A percentile compares a stretch with the other conserved stretches of the same genome.
Evolutionary conservation across 2,329 filamentous ascomycete genomes (phyloP).

Genomic region (Monosporascus cannonballus): DNA sequence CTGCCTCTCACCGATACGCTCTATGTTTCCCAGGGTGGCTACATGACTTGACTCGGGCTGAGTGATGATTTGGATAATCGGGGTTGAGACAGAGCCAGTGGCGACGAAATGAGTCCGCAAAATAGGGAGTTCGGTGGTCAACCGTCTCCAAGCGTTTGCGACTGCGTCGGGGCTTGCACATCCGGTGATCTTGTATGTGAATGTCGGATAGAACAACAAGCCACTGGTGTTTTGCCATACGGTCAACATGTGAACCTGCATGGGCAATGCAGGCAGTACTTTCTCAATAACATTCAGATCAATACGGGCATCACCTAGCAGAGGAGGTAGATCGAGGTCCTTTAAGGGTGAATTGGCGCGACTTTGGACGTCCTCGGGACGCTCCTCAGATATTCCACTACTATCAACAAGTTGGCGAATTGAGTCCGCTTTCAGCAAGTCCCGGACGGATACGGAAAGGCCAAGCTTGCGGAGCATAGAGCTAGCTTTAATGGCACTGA

Average conservation of each 20-base stretch:
- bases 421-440: constrained; percentile 62
- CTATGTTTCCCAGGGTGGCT: constrained; percentile 7
- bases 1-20: constrained; percentile 10
- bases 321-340: constrained; percentile 28
- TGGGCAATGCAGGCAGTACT: constrained; percentile 64
- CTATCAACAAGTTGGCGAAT: constrained; percentile 54
- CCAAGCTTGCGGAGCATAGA: constrained; percentile 60
- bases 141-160: constrained; percentile 51
- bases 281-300: constrained; percentile 40
- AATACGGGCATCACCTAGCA: constrained; percentile 38
- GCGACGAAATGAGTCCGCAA: constrained; percentile 63
- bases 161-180: constrained; percentile 35
- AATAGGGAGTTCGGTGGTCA: constrained; percentile 53
- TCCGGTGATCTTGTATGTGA: constrained; percentile 51
- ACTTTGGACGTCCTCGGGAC: neutral
- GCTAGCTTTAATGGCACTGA: constrained; percentile 80
- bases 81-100: constrained; percentile 37
- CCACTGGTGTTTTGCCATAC: constrained; percentile 66
- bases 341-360: constrained; percentile 21
- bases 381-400: constrained; percentile 8
- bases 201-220: constrained; percentile 66
- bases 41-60: constrained; percentile 28
- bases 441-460: constrained; percentile 60
- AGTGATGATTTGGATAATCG: constrained; percentile 60
- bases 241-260: constrained; percentile 76